Percentiles rank a stretch among this genome's conserved stretches.
These are phyloP conservation scores for Saccharomyces hybrid DNA, from an alignment of 1,139 yeast genomes.

Conservation along the genomic window DNA sequence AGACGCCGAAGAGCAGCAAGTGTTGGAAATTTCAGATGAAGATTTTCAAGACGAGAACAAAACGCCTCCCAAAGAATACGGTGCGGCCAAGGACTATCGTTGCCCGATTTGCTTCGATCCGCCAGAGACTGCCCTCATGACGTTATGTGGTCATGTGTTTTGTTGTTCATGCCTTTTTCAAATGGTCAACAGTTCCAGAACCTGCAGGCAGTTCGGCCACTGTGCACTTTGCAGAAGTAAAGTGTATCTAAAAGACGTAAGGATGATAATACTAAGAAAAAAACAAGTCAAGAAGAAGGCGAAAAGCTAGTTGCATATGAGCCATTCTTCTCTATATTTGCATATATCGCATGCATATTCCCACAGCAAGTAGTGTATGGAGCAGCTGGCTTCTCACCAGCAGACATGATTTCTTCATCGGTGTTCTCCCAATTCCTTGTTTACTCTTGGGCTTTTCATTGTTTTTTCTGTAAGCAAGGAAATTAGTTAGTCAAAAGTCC, in stretches of 20 bases:
- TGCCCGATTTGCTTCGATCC: constrained; percentile 51
- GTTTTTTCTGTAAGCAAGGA: neutral
- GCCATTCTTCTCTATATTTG: neutral
- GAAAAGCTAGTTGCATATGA: neutral
- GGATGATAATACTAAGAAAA: constrained; percentile 23
- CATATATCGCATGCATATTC: neutral
- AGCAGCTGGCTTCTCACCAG: neutral
- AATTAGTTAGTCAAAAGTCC: neutral
- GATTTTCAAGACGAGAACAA: constrained; percentile 12
- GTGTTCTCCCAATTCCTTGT: neutral
- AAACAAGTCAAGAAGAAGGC: neutral
- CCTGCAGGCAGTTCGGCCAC: constrained; percentile 33
- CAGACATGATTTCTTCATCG: neutral
- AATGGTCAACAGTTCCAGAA: constrained; percentile 39
- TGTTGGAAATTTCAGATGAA: constrained; percentile 25
- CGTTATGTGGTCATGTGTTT: constrained; percentile 50
- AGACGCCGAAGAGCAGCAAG: constrained; percentile 24
- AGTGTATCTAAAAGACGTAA: constrained; percentile 32
- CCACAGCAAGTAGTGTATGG: neutral
- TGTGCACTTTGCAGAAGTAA: constrained; percentile 43
- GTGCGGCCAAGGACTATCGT: constrained; percentile 32
- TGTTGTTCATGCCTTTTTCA: constrained; percentile 45
- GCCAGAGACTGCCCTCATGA: constrained; percentile 39
- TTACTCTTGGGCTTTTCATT: neutral
- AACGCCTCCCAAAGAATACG: constrained; percentile 12